Conservation (phyloP, 768 basidiomycete species). For the Clitopilus passeckerianus region DNA sequence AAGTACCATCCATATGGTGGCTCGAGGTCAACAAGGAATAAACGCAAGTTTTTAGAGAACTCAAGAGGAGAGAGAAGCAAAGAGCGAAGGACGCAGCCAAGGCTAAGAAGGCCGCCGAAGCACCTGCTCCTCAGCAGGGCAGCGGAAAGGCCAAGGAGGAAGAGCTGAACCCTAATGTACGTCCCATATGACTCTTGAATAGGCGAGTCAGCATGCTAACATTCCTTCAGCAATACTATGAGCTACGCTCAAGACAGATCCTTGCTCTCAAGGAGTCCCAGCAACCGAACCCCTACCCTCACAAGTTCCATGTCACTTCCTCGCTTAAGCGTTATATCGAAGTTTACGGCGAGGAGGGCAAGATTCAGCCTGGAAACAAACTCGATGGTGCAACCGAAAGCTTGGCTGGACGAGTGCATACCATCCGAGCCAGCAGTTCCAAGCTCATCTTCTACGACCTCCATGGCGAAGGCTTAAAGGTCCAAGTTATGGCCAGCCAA, state of each 20-base stretch:
- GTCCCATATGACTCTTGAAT: constrained; percentile 21
- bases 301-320: constrained; percentile 91
- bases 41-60: constrained; percentile 55
- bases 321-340: constrained; percentile 73
- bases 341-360: constrained; percentile 68
- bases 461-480: constrained; percentile 85
- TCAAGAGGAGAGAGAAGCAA: constrained; percentile 90
- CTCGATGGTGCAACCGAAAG: constrained; percentile 52
- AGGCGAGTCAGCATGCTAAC: neutral
- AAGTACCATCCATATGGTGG: constrained; percentile 21
- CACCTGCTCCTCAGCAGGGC: constrained; percentile 32
- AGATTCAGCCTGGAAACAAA: constrained; percentile 63
- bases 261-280: constrained; percentile 79
- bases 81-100: constrained; percentile 74
- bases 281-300: constrained; percentile 92
- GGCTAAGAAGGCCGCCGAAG: constrained; percentile 30
- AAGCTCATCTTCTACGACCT: constrained; percentile 95
- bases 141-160: constrained; percentile 58
- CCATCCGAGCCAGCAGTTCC: constrained; percentile 74
- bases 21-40: constrained; percentile 1
- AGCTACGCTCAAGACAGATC: constrained; percentile 86
- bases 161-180: constrained; percentile 86
- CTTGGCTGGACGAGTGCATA: constrained; percentile 89
- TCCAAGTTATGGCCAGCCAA: constrained; percentile 91
- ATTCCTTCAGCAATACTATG: constrained; percentile 87